Conservation (phyloP, 805 yeast genomes). For the Kazachstania taianensis region DNA sequence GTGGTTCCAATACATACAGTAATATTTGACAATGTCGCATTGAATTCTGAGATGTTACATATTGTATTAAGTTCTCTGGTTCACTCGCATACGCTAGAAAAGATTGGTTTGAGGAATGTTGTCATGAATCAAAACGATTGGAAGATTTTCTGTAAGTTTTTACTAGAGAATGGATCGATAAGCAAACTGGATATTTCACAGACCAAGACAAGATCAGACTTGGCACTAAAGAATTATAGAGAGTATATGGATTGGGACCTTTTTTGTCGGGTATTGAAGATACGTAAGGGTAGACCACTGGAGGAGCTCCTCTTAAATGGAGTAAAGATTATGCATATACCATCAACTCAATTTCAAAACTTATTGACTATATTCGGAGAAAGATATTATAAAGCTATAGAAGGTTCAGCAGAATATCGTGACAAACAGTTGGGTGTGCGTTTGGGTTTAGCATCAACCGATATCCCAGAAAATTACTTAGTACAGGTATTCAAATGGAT, state of each 20-base stretch:
- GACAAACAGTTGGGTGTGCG: slow-evolving; percentile 24
- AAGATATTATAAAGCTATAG: slow-evolving; percentile 30
- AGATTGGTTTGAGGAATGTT: slow-evolving; percentile 69
- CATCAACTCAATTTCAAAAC: slow-evolving; percentile 37
- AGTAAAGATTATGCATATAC: slow-evolving; percentile 49
- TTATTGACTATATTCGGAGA: slow-evolving; percentile 48
- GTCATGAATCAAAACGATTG: slow-evolving; percentile 65
- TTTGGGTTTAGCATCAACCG: slow-evolving; percentile 71
- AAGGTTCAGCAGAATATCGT: no score
- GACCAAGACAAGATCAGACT: slow-evolving; percentile 33
- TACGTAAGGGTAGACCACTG: slow-evolving; percentile 51
- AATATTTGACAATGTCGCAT: slow-evolving; percentile 66
- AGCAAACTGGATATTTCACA: slow-evolving; percentile 64
- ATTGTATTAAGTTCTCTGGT: slow-evolving; percentile 62
- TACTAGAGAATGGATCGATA: slow-evolving; percentile 50
- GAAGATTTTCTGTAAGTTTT: slow-evolving; percentile 67
- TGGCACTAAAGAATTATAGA: slow-evolving; percentile 35
- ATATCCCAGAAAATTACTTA: slow-evolving; percentile 50
- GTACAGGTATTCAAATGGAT: slow-evolving; percentile 52
- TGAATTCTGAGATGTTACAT: slow-evolving; percentile 68
- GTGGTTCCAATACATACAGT: slow-evolving; percentile 74
- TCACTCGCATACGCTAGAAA: slow-evolving; percentile 55
- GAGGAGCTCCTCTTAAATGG: slow-evolving; percentile 77
- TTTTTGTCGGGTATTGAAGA: slow-evolving; percentile 56
- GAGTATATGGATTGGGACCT: slow-evolving; percentile 77